Percentiles rank a stretch among this genome's conserved stretches.
These are phyloP conservation scores for Carex pumila DNA, from an alignment of 176 grass and related monocot species.

Conservation along the genomic window DNA sequence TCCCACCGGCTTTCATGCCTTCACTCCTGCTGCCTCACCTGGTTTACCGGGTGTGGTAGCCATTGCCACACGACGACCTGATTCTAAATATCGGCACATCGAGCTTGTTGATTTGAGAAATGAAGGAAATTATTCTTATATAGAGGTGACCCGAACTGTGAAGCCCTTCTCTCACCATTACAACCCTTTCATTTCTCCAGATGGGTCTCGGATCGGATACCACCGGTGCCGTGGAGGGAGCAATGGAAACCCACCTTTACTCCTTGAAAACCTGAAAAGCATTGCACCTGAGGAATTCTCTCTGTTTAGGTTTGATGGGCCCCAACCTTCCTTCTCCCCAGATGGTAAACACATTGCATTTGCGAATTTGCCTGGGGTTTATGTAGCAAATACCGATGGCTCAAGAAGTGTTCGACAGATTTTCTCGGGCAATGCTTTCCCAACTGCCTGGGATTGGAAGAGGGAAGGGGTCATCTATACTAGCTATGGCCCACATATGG, in stretches of 20 bases:
- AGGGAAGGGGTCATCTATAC: constrained; percentile 70
- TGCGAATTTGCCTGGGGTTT: constrained; percentile 59
- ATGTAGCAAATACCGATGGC: constrained; percentile 69
- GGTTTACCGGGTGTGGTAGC: constrained; percentile 54
- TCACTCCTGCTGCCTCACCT: constrained; percentile 67
- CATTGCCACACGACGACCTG: constrained; percentile 56
- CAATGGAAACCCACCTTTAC: constrained; percentile 54
- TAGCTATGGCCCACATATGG: constrained; percentile 53
- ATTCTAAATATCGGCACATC: constrained; percentile 65
- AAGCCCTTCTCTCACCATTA: constrained; percentile 63
- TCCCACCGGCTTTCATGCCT: constrained; percentile 67
- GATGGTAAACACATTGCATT: constrained; percentile 74
- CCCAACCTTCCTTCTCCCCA: constrained; percentile 77
- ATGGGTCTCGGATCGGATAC: constrained; percentile 52
- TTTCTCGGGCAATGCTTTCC: constrained; percentile 68
- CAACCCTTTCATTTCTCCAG: constrained; percentile 76
- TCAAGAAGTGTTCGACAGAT: constrained; percentile 33
- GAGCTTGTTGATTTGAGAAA: constrained; percentile 56
- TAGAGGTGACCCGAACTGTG: constrained; percentile 45
- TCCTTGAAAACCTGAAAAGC: constrained; percentile 73
- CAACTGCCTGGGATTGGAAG: constrained; percentile 87
- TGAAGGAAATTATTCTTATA: constrained; percentile 24
- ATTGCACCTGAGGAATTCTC: constrained; percentile 42
- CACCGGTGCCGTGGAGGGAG: constrained; percentile 74
- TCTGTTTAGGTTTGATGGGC: constrained; percentile 74